These are phyloP conservation scores for Dipteronia dyeriana DNA, from an alignment of 345 rosid species.

Conservation along the genomic window DNA sequence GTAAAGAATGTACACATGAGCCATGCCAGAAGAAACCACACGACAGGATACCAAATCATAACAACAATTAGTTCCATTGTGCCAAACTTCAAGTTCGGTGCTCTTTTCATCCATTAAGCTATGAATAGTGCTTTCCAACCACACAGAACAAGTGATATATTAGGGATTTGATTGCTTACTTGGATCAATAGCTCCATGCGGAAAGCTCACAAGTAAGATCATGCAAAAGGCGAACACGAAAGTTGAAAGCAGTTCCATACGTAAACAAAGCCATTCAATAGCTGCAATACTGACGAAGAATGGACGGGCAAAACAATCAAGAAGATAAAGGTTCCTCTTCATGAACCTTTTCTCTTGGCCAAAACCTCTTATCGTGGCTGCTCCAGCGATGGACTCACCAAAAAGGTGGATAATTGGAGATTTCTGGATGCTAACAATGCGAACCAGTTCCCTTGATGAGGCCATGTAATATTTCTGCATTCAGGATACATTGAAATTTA, in stretches of 20 bases:
- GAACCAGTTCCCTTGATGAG: constrained; percentile 96
- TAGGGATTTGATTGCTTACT: constrained; percentile 52
- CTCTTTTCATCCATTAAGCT: not conserved
- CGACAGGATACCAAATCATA: not conserved
- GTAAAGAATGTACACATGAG: not conserved
- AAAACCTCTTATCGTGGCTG: constrained; percentile 98
- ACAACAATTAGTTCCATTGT: constrained; percentile 1
- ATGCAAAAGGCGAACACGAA: constrained; percentile 97
- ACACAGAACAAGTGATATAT: not conserved
- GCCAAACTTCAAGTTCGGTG: not conserved
- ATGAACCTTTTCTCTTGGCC: constrained; percentile 96
- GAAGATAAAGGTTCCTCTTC: constrained; percentile 97
- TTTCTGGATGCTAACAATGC: constrained; percentile 98
- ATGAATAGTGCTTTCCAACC: not conserved
- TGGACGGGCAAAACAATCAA: constrained; percentile 97
- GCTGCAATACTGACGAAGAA: constrained; percentile 98
- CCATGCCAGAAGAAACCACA: constrained; percentile 6
- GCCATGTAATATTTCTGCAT: constrained; percentile 99
- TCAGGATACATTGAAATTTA: constrained; percentile 2
- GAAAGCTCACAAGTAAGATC: constrained; percentile 96
- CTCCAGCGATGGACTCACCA: constrained; percentile 99
- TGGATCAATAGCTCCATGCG: constrained; percentile 94
- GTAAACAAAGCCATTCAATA: constrained; percentile 98
- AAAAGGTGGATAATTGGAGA: constrained; percentile 96
- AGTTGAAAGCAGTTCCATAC: constrained; percentile 98